phyloP scores from a whole-genome alignment of 768 basidiomycete genomes.

The Inosperma sp. region DNA sequence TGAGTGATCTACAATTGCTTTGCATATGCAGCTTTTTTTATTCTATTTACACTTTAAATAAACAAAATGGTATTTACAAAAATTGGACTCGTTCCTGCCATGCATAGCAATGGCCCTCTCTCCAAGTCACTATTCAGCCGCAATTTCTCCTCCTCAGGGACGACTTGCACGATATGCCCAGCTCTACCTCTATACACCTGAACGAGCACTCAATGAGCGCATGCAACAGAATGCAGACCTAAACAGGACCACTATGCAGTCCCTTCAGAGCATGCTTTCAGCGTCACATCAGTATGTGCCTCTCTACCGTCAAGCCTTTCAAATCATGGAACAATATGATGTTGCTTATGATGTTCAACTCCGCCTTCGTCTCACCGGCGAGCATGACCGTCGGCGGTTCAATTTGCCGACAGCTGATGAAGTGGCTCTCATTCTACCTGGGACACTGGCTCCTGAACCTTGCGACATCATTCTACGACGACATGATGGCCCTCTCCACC shows the following conservation, averaged over 20 bases:
- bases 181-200: slow-evolving; percentile 36
- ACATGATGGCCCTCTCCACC: slow-evolving; percentile 1
- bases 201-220: slow-evolving; percentile 27
- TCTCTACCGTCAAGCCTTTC: background rate
- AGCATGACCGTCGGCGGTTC: slow-evolving; percentile 30
- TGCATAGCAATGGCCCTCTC: too few relatives aligned
- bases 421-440: slow-evolving; percentile 11
- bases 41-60: too few relatives aligned
- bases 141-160: slow-evolving; percentile 24
- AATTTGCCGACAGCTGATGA: slow-evolving; percentile 25
- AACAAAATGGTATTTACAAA: too few relatives aligned
- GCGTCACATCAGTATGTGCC: background rate
- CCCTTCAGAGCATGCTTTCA: background rate
- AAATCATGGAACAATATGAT: slow-evolving; percentile 2
- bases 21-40: too few relatives aligned
- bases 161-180: slow-evolving; percentile 33
- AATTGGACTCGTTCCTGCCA: too few relatives aligned
- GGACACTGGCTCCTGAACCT: slow-evolving; percentile 17
- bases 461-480: slow-evolving; percentile 11
- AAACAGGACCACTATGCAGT: background rate
- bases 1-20: too few relatives aligned
- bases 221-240: slow-evolving; percentile 24
- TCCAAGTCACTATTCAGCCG: slow-evolving; percentile 35
- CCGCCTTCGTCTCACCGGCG: background rate
- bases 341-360: background rate